Evolutionary conservation across 306 rosid genomes (phyloP).

Genomic region (Parietaria judaica): DNA sequence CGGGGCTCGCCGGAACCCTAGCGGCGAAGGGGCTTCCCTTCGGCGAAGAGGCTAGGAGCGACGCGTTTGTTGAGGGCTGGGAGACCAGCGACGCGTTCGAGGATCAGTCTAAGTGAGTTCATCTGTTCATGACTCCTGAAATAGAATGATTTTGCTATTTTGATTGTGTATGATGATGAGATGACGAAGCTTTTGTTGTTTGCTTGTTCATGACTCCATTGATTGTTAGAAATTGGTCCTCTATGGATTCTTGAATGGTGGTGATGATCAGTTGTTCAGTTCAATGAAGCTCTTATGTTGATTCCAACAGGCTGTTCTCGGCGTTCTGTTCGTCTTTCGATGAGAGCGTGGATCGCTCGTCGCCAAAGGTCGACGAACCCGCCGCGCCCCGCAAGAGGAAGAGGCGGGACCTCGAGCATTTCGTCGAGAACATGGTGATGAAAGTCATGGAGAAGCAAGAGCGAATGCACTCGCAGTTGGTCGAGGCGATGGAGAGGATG

Average conservation of each 20-base stretch:
- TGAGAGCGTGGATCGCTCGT: slow-evolving; percentile 19
- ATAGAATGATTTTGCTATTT: too few species aligned
- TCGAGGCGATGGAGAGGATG: slow-evolving; percentile 56
- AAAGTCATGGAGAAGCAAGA: slow-evolving; percentile 78
- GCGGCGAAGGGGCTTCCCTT: slow-evolving; percentile 6
- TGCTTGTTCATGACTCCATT: too few species aligned
- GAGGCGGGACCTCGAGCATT: slow-evolving; percentile 42
- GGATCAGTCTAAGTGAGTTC: slow-evolving; percentile 43
- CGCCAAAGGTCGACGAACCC: slow-evolving; percentile 15
- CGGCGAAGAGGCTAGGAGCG: not conserved
- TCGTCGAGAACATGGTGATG: slow-evolving; percentile 41
- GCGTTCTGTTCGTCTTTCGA: slow-evolving; percentile 51
- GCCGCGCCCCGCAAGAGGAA: slow-evolving; percentile 36
- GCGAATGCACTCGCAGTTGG: slow-evolving; percentile 58
- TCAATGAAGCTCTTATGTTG: not conserved
- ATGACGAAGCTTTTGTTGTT: too few species aligned
- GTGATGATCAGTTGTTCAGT: not conserved
- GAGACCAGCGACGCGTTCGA: slow-evolving; percentile 11
- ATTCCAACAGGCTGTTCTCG: slow-evolving; percentile 5
- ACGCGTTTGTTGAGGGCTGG: slow-evolving; percentile 13
- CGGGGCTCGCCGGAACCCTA: slow-evolving; percentile 2
- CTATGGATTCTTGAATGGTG: not conserved
- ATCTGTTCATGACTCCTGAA: too few species aligned
- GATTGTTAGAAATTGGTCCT: too few species aligned
- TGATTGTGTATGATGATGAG: too few species aligned